Percentiles rank a stretch among this genome's conserved stretches.
phyloP scores from a whole-genome alignment of 192 early-diverging fungal genomes.

The Chytriomyces hyalinus region DNA sequence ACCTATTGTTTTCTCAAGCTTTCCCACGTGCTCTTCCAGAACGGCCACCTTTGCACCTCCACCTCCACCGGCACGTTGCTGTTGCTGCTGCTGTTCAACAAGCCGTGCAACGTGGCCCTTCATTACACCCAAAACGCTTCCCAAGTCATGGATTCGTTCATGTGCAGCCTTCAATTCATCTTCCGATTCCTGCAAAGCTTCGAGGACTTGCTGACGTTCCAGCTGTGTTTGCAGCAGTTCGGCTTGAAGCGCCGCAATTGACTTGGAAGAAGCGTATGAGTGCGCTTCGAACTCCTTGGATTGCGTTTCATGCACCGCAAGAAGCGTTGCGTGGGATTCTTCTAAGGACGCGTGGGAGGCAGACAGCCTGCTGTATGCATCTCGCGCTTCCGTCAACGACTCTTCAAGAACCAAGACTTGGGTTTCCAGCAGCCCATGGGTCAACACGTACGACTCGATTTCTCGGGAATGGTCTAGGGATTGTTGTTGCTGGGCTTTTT shows the following conservation, averaged over 20 bases:
- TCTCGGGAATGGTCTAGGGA: no score
- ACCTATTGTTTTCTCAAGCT: conserved; percentile 21
- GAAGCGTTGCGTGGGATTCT: no score
- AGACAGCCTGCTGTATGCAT: no score
- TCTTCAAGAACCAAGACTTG: no score
- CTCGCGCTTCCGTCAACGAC: no score
- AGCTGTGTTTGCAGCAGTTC: not conserved
- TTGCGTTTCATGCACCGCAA: no score
- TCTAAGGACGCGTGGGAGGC: no score
- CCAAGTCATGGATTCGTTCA: conserved; percentile 16
- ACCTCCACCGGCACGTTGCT: not conserved
- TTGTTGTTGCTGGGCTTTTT: no score
- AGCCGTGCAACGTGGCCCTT: conserved; percentile 22
- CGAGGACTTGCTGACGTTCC: not conserved
- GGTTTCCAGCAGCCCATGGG: no score
- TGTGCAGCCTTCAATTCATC: conserved; percentile 20
- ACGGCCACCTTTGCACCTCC: not conserved
- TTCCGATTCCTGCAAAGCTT: not conserved
- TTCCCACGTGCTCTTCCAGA: conserved; percentile 28
- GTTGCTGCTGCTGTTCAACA: conserved; percentile 4
- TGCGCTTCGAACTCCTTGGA: no score
- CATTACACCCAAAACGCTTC: conserved; percentile 18
- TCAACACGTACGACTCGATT: no score
- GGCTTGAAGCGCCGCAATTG: conserved; percentile 2
- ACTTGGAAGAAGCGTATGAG: no score